phyloP scores from a whole-genome alignment of 2,329 filamentous ascomycete genomes.

The Colletotrichum zoysiae region DNA sequence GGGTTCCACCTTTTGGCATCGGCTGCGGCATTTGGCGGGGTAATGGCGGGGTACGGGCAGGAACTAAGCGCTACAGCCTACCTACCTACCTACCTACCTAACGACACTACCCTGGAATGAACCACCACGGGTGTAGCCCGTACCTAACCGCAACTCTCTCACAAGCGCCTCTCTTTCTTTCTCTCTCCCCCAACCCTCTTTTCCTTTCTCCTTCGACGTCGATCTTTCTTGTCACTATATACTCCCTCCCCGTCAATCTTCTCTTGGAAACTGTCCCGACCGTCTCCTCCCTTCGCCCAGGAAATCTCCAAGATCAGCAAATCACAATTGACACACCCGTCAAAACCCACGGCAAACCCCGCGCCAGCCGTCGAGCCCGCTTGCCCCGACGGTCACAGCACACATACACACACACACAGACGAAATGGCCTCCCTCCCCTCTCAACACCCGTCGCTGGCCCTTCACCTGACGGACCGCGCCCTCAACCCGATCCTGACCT shows the following conservation, averaged over 20 bases:
- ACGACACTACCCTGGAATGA: constrained; percentile 4
- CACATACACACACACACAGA: constrained; percentile 26
- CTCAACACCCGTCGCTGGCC: constrained; percentile 64
- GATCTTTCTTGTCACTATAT: neutral
- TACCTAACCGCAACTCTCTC: constrained; percentile 22
- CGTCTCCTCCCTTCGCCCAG: neutral
- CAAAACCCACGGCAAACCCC: neutral
- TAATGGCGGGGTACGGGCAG: constrained; percentile 42
- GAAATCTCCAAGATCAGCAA: neutral
- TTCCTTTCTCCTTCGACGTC: neutral
- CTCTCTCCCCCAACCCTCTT: constrained; percentile 7
- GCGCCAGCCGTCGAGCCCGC: neutral
- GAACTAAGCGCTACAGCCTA: constrained; percentile 33
- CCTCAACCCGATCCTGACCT: constrained; percentile 69
- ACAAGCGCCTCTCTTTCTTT: constrained; percentile 14
- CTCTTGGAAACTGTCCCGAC: neutral
- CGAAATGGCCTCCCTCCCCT: constrained; percentile 58
- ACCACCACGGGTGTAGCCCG: constrained; percentile 18
- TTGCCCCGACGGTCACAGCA: neutral
- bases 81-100: neutral
- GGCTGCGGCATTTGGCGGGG: constrained; percentile 40
- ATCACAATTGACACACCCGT: neutral
- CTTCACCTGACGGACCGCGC: constrained; percentile 70
- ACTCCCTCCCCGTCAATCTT: neutral
- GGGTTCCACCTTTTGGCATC: constrained; percentile 33